phyloP scores from a whole-genome alignment of 139 green algal species.

The Gonium pectorale region DNA sequence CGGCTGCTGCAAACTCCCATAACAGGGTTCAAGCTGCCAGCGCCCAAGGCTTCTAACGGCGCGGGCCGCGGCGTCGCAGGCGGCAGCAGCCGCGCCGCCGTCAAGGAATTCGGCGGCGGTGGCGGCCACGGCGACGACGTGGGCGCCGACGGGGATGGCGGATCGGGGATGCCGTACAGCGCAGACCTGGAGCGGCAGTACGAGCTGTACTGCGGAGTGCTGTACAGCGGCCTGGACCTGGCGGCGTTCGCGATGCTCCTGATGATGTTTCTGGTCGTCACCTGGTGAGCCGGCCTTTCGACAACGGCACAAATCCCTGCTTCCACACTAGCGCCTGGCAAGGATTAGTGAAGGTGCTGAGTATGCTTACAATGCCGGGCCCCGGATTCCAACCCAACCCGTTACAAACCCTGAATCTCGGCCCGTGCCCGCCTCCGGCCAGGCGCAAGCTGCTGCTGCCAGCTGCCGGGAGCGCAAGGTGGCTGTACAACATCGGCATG shows the following conservation, averaged over 20 bases:
- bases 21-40: neutral
- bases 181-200: conserved; percentile 15
- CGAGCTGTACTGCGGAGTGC: neutral
- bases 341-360: too few relatives aligned
- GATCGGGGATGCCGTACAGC: neutral
- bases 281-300: conserved; percentile 1
- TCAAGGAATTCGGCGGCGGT: too few relatives aligned
- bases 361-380: too few relatives aligned
- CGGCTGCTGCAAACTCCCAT: neutral
- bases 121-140: neutral
- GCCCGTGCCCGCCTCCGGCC: neutral
- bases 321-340: too few relatives aligned
- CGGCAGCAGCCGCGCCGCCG: neutral
- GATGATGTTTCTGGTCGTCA: conserved; percentile 18
- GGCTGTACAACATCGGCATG: conserved; percentile 13
- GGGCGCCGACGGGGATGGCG: neutral
- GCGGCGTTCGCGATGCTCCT: conserved; percentile 3
- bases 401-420: neutral
- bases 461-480: neutral
- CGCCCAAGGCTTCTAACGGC: neutral
- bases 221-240: conserved; percentile 4
- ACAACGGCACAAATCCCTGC: neutral
- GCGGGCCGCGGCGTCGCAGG: neutral
- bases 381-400: neutral
- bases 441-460: conserved; percentile 23